Evolutionary conservation across 768 basidiomycete species (phyloP), one percentile per base, ranked within the genome.

Genomic region (Pleurotus salmoneostramineus): DNA sequence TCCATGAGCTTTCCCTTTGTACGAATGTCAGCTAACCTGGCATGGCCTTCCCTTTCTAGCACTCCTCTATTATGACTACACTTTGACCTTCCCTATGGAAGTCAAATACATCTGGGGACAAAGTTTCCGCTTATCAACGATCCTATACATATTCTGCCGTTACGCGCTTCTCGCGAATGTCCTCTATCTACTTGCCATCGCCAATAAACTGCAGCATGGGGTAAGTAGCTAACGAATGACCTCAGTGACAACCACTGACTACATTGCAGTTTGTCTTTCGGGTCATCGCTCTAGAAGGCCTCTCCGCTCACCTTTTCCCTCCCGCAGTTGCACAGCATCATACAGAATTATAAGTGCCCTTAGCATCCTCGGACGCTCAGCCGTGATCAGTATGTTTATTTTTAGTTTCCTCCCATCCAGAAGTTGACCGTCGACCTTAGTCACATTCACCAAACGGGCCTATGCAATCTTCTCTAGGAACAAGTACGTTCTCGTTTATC

Each of bases 121-220:
- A n/a, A 63, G 58, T 46, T 62, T 72, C 32, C 58, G 66, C 4
- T 32, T 69, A 5, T 70, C 71, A 6, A 72, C 69, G 0, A 47
- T 66, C 21, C 66, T 72, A 17, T 72, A 72, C 60, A 59, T 68
- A 35, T 61, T 67, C 11, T 74, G 70, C 52, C 69, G 72, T 31
- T 74, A 74, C 47, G 72, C 71, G 5, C 62, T 74, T 17, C 42
- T 69, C 2, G 72, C 65, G 3, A 74, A 74, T 37, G 54, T 72
- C 5, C 57, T 73, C 7, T 73, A 68, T 56, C 60, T 72, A 0
- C 61, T 74, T 11, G 66, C 61, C n/a, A 67, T 71, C 0, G 47
- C 62, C 0, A 48, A 63, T 17, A 63, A 62, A 46, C 58, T 71
- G 0, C 50, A 55, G 10, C 51, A 54, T 6, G 64, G 60, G 66